Percentiles rank a stretch among this genome's conserved stretches.
Evolutionary conservation across 179 eudicot species (phyloP).

Genomic region (Beta lomatogona): DNA sequence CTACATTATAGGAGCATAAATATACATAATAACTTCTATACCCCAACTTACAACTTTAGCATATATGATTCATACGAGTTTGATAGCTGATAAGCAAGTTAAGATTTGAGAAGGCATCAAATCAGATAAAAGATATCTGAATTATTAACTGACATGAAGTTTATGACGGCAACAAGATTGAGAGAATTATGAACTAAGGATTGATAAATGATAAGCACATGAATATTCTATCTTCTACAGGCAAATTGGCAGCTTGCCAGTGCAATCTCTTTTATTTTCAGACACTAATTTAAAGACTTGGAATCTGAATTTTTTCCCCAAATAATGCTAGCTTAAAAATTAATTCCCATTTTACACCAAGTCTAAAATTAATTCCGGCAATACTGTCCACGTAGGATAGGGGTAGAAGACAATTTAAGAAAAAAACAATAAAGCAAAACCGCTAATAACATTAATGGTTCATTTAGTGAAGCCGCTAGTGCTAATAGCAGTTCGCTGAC

Average conservation of each 20-base stretch:
- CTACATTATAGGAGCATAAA: background rate
- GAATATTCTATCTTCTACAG: background rate
- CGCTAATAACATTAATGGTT: too few species aligned
- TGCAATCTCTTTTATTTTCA: background rate
- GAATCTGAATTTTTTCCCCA: too few species aligned
- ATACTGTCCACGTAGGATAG: too few species aligned
- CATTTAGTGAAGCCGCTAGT: too few species aligned
- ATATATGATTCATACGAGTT: background rate
- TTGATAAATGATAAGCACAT: background rate
- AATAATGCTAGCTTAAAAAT: too few species aligned
- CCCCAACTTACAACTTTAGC: background rate
- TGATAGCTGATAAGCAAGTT: background rate
- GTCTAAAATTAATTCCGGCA: too few species aligned
- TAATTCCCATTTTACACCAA: too few species aligned
- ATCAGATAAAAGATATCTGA: background rate
- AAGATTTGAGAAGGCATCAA: background rate
- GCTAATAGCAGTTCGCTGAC: too few species aligned
- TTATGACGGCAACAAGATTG: slow-evolving; percentile 2
- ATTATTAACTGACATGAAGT: background rate
- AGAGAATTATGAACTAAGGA: background rate
- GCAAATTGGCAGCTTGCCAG: background rate
- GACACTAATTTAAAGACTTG: background rate
- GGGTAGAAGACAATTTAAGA: too few species aligned
- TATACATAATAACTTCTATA: background rate
- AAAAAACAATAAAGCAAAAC: too few species aligned